phyloP scores from a whole-genome alignment of 2,329 filamentous ascomycete genomes.

The Aspergillus latus region DNA sequence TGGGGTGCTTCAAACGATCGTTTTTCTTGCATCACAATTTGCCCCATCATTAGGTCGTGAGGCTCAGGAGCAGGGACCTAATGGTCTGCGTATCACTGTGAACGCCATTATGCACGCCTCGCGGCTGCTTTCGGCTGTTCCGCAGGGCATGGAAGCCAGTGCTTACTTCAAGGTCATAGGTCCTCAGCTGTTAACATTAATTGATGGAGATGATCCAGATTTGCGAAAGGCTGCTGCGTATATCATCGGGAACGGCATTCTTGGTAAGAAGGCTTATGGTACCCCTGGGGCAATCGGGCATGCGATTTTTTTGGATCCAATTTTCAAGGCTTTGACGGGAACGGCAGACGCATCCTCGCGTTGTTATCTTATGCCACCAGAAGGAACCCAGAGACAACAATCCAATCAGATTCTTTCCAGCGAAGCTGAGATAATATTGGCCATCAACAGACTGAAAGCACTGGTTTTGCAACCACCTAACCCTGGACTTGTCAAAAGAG shows the following conservation, averaged over 20 bases:
- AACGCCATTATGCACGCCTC: slow-evolving; percentile 48
- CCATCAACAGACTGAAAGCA: slow-evolving; percentile 37
- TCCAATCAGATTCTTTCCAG: slow-evolving; percentile 25
- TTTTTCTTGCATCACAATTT: slow-evolving; percentile 45
- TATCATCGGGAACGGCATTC: slow-evolving; percentile 44
- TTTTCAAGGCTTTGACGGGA: slow-evolving; percentile 40
- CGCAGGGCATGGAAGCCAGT: slow-evolving; percentile 35
- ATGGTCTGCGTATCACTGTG: slow-evolving; percentile 43
- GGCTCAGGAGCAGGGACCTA: slow-evolving; percentile 28
- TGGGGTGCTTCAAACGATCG: slow-evolving; percentile 44
- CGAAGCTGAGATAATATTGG: slow-evolving; percentile 30
- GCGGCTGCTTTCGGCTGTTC: slow-evolving; percentile 43
- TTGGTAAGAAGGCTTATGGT: slow-evolving; percentile 42
- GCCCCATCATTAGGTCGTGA: slow-evolving; percentile 40
- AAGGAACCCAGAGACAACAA: neutral
- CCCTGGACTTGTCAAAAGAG: slow-evolving; percentile 43
- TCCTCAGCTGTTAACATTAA: slow-evolving; percentile 40
- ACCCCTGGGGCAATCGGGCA: slow-evolving; percentile 42
- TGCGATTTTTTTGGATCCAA: slow-evolving; percentile 43
- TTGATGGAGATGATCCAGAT: slow-evolving; percentile 43
- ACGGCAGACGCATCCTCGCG: slow-evolving; percentile 26
- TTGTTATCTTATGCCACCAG: slow-evolving; percentile 28
- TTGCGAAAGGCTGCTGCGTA: slow-evolving; percentile 45
- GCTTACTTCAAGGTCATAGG: slow-evolving; percentile 41
- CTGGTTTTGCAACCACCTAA: slow-evolving; percentile 45